phyloP scores from a whole-genome alignment of 2,329 filamentous ascomycete species.

The Bipolaris gigantea region DNA sequence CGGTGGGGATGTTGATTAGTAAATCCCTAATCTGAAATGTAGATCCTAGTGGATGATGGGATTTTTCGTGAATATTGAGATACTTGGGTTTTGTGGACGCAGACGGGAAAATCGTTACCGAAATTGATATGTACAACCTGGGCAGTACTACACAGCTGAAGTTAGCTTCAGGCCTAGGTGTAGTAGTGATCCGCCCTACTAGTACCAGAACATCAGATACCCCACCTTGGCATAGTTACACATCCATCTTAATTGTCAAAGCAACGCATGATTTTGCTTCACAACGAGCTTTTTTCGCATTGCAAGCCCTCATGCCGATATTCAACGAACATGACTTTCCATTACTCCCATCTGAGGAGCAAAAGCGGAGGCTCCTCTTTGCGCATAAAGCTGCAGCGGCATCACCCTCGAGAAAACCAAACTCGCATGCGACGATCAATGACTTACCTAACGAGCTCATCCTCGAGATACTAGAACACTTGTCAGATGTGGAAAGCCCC shows the following conservation, averaged over 20 bases:
- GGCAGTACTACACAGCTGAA: too few species aligned
- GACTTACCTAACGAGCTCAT: constrained; percentile 36
- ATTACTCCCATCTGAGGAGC: constrained; percentile 20
- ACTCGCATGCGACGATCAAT: constrained; percentile 12
- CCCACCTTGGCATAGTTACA: too few species aligned
- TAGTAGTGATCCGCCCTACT: too few species aligned
- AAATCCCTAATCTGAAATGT: neutral
- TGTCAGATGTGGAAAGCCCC: constrained; percentile 24
- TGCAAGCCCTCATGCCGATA: constrained; percentile 11
- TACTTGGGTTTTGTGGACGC: too few species aligned
- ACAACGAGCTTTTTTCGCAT: too few species aligned
- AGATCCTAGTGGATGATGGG: too few species aligned
- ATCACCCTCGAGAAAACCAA: neutral
- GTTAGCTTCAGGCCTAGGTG: too few species aligned
- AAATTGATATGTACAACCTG: too few species aligned
- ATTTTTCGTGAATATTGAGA: too few species aligned
- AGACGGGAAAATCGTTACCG: too few species aligned
- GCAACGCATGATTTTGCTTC: neutral
- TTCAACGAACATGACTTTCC: constrained; percentile 26
- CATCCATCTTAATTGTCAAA: neutral
- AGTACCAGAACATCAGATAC: too few species aligned
- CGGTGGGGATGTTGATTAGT: neutral
- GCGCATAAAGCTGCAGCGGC: neutral
- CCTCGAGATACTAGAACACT: constrained; percentile 27
- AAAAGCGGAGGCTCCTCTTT: neutral